A percentile compares a stretch with the other conserved stretches of the same genome.
phyloP scores from a whole-genome alignment of 495 filamentous ascomycete genomes.

The Chaetomium cochliodes region DNA sequence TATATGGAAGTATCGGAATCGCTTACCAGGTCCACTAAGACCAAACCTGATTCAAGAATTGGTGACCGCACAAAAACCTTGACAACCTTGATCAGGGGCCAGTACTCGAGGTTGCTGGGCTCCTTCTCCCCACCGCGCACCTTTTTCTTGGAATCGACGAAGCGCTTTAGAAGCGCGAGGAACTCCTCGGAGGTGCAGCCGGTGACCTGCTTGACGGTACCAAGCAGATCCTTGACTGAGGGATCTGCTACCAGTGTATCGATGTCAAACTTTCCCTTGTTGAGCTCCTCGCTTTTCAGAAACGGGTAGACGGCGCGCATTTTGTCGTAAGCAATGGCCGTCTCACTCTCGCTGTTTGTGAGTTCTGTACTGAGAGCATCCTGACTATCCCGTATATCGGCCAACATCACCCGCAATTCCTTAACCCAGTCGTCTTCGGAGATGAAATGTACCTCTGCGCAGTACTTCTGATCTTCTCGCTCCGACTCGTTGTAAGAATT shows the following conservation, averaged over 20 bases:
- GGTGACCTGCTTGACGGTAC: slow-evolving; percentile 45
- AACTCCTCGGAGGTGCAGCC: slow-evolving; percentile 32
- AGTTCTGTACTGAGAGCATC: slow-evolving; percentile 40
- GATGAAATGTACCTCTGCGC: slow-evolving; percentile 65
- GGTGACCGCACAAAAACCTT: slow-evolving; percentile 57
- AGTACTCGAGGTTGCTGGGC: slow-evolving; percentile 50
- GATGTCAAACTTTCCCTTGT: slow-evolving; percentile 37
- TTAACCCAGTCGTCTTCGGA: slow-evolving; percentile 55
- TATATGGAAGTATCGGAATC: background rate
- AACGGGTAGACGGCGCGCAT: slow-evolving; percentile 64
- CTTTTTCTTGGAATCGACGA: slow-evolving; percentile 40
- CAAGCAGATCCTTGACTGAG: slow-evolving; percentile 48
- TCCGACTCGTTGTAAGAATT: slow-evolving; percentile 57
- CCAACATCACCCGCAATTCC: slow-evolving; percentile 51
- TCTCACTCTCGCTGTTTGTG: slow-evolving; percentile 48
- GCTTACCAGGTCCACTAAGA: slow-evolving; percentile 62
- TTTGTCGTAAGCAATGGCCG: slow-evolving; percentile 61
- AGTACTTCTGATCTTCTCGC: slow-evolving; percentile 47
- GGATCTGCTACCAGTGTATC: slow-evolving; percentile 40
- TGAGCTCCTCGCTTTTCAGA: slow-evolving; percentile 48
- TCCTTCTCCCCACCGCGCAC: slow-evolving; percentile 20
- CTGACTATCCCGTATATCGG: slow-evolving; percentile 49
- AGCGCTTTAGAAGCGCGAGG: slow-evolving; percentile 29
- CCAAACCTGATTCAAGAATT: slow-evolving; percentile 58
- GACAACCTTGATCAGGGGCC: slow-evolving; percentile 68